These are phyloP conservation scores for Penicillium paradoxum DNA, from an alignment of 495 filamentous ascomycete species.

Conservation along the genomic window DNA sequence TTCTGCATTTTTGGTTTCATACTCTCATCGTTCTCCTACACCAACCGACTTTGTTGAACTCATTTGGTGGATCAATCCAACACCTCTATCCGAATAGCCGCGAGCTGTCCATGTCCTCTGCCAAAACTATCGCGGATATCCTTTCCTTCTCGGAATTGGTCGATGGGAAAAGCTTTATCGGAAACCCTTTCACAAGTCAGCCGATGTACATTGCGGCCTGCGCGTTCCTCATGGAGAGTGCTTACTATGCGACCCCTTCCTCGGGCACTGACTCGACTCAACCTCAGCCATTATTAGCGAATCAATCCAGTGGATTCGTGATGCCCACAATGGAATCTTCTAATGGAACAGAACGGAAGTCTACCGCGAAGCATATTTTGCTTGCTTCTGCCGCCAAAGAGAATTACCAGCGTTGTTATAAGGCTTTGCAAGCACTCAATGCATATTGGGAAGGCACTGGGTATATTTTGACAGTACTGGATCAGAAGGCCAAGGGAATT, in stretches of 20 bases:
- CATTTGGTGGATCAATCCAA: constrained; percentile 64
- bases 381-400: constrained; percentile 70
- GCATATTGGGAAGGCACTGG: constrained; percentile 80
- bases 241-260: constrained; percentile 41
- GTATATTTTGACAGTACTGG: constrained; percentile 80
- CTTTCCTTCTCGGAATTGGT: constrained; percentile 72
- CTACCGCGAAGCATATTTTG: constrained; percentile 62
- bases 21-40: constrained; percentile 79
- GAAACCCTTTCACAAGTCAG: constrained; percentile 83
- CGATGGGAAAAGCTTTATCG: constrained; percentile 73
- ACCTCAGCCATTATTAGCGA: constrained; percentile 29
- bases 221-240: constrained; percentile 78
- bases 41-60: constrained; percentile 72
- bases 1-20: constrained; percentile 91
- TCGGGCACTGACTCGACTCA: constrained; percentile 30
- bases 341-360: constrained; percentile 37
- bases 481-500: constrained; percentile 80
- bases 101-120: constrained; percentile 80
- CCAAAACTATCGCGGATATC: constrained; percentile 85
- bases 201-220: constrained; percentile 87
- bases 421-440: constrained; percentile 69
- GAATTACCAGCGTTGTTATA: constrained; percentile 78
- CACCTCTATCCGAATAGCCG: constrained; percentile 70
- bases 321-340: constrained; percentile 36
- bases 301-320: constrained; percentile 40